These are phyloP conservation scores for Naegleria gruberi DNA, from an alignment of 208 protist genomes.

Conservation along the genomic window DNA sequence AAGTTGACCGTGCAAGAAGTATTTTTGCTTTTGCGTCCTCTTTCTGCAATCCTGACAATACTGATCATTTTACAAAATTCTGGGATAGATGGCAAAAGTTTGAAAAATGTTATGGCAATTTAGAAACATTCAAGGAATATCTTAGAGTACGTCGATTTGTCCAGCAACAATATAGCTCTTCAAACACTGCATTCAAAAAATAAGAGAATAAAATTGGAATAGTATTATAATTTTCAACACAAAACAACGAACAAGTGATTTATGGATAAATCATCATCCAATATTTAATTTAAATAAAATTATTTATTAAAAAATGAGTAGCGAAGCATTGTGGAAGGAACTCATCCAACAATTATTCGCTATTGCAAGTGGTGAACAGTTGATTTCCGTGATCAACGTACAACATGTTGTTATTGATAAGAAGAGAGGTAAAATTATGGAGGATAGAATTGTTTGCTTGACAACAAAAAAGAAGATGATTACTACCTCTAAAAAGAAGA, in stretches of 20 bases:
- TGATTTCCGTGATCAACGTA: not conserved
- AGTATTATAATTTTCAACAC: no score
- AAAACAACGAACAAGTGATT: no score
- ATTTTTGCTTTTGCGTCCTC: conserved; percentile 68
- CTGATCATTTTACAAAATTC: conserved; percentile 33
- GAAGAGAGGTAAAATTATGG: not conserved
- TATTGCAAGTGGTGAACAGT: conserved; percentile 2
- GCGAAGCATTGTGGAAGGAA: not conserved
- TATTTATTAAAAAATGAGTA: no score
- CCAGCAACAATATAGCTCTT: not conserved
- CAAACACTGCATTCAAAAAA: no score
- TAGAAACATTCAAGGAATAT: conserved; percentile 81
- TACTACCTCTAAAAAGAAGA: conserved; percentile 8
- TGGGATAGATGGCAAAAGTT: conserved; percentile 70
- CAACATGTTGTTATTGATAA: not conserved
- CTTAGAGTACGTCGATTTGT: conserved; percentile 65
- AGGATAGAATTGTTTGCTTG: not conserved
- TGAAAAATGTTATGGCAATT: conserved; percentile 75
- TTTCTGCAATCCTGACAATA: conserved; percentile 54
- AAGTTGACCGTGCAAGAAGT: conserved; percentile 72
- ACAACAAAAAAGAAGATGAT: conserved; percentile 18
- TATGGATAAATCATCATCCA: no score
- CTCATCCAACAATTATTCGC: not conserved
- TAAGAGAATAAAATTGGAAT: no score
- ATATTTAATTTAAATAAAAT: no score